Evolutionary conservation across 2,329 filamentous ascomycete species (phyloP).

Genomic region (Aspergillus sergii): DNA sequence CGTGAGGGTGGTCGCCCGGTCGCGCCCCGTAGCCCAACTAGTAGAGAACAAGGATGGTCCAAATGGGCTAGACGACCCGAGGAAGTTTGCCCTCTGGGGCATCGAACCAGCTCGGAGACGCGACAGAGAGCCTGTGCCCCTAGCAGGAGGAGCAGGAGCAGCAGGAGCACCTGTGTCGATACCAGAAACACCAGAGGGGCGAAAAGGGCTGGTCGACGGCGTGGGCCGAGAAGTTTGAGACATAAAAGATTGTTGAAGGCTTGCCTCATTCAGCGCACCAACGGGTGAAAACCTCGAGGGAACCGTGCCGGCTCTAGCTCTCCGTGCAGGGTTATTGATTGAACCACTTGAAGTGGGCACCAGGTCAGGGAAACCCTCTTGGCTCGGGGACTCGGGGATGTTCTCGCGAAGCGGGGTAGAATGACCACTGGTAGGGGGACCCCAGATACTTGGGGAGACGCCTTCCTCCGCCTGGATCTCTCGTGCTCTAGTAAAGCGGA

Average conservation of each 20-base stretch:
- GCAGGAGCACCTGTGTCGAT: constrained; percentile 44
- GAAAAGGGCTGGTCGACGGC: constrained; percentile 84
- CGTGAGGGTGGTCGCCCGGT: constrained; percentile 83
- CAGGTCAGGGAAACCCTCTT: constrained; percentile 91
- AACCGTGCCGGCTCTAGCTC: constrained; percentile 91
- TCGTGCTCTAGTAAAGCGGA: constrained; percentile 65
- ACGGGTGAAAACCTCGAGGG: constrained; percentile 89
- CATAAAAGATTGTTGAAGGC: constrained; percentile 60
- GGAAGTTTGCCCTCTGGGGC: constrained; percentile 79
- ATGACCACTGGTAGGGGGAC: constrained; percentile 92
- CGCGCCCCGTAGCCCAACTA: constrained; percentile 79
- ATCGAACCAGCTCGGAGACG: constrained; percentile 89
- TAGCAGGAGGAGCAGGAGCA: constrained; percentile 45
- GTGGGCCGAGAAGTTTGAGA: constrained; percentile 83
- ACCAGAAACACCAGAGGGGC: constrained; percentile 56
- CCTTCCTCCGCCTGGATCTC: constrained; percentile 98
- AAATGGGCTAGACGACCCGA: constrained; percentile 68
- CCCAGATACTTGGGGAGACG: constrained; percentile 78
- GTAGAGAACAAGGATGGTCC: constrained; percentile 86
- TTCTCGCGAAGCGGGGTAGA: constrained; percentile 95
- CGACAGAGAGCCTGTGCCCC: constrained; percentile 75
- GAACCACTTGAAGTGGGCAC: constrained; percentile 68
- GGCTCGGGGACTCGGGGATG: constrained; percentile 91
- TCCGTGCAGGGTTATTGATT: constrained; percentile 67
- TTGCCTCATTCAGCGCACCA: constrained; percentile 60